These are phyloP conservation scores for Aspergillus pseudonomiae DNA, from an alignment of 2,329 filamentous ascomycete genomes.

Conservation along the genomic window DNA sequence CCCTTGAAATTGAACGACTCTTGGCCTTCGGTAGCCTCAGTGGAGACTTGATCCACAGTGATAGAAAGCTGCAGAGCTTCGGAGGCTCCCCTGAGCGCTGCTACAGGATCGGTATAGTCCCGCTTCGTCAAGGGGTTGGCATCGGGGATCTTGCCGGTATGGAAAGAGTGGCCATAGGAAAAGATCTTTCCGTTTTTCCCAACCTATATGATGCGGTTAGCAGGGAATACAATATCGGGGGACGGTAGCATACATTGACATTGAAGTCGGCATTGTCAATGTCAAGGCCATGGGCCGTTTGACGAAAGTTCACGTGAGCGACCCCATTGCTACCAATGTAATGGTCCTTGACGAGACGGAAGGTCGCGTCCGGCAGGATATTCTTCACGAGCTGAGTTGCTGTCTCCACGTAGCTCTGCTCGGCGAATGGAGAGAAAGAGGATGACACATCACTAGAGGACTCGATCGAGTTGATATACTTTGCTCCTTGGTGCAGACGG, in stretches of 20 bases:
- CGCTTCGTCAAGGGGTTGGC: conserved; percentile 2
- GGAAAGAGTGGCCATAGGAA: conserved; percentile 22
- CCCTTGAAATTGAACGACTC: conserved; percentile 14
- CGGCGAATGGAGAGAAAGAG: not conserved
- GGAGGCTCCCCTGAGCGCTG: conserved; percentile 9
- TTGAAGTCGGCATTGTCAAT: conserved; percentile 23
- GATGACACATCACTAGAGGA: not conserved
- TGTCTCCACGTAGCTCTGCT: conserved; percentile 12
- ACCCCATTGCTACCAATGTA: conserved; percentile 20
- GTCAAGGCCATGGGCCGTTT: conserved; percentile 18
- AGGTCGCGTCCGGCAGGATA: conserved; percentile 8
- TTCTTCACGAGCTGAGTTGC: conserved; percentile 12
- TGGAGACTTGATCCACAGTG: not conserved
- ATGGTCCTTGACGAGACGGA: conserved; percentile 18
- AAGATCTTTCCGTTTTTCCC: conserved; percentile 19
- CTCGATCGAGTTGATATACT: conserved; percentile 8
- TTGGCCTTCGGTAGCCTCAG: not conserved
- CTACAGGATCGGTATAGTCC: conserved; percentile 8
- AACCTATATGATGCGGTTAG: conserved; percentile 7
- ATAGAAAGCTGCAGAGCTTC: conserved; percentile 12
- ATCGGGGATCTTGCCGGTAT: conserved; percentile 11
- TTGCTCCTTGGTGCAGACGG: conserved; percentile 8
- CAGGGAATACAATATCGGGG: too few relatives aligned
- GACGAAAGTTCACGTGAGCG: conserved; percentile 20
- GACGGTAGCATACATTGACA: conserved; percentile 15